Base-by-base conservation (phyloP, 1,284 basidiomycete species). In the Ustilago hordei region DNA sequence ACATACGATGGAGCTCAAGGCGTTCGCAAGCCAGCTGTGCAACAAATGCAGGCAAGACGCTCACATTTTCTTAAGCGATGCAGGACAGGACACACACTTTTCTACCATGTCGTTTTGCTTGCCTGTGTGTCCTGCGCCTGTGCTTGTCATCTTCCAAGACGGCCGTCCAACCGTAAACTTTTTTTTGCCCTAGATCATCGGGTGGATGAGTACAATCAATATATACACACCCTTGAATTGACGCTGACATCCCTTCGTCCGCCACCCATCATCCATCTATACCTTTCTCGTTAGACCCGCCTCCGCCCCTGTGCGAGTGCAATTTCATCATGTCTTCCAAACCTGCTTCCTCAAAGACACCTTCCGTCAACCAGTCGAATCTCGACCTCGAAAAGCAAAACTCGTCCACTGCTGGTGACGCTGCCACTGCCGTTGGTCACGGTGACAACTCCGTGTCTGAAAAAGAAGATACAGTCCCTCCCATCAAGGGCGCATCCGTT, bases 301-400 rank as follows among this genome's bases (percentile, higher is more conserved):
- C 28, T 57, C 55, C 38, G 55, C 39, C 55, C 55, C 23, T 57
- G 55, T 57, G 55, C 55, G 38, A 31, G 38, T 43, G 48, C 28
- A 31, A 7, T 28, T 7, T 8, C 23, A 39, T 34, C 28, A 67
- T 67, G 58, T 64, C 65, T 61, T 64, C 61, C 17, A 47, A 64
- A 17, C 65, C 70, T 32, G 34, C 70, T 12, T 72, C 70, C 9
- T 57, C 64, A 28, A 60, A 57, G 34, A 48, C 71, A 13, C 52
- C 71, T 15, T 65, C 71, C 34, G 19, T 63, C 41, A 56, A 56
- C 34, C 62, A 60, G 2, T 63, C 63, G 23, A 58, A 66, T 12
- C 55, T 73, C 41, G 72, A 75, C 35, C 43, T 75, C 41, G 73
- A 75, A 60, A 75, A 75, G 69, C 69, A 76, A 55, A 68, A 55